These are phyloP conservation scores for Geotrichum macrosporum DNA, from an alignment of 1,139 yeast genomes.

Conservation along the genomic window DNA sequence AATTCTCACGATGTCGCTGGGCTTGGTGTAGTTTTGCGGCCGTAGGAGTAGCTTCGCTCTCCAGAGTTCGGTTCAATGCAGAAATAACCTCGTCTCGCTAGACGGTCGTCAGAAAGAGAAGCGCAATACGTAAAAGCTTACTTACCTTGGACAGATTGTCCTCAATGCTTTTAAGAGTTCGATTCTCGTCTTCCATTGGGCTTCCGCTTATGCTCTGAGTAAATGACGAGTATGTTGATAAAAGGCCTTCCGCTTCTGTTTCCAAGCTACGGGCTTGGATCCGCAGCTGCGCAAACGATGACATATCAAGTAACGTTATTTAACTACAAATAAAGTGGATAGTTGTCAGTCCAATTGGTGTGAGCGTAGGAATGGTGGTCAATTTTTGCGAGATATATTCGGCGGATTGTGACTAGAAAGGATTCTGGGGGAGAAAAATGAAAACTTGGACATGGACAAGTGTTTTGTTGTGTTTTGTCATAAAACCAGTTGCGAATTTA, in stretches of 20 bases:
- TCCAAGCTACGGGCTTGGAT: slow-evolving; percentile 55
- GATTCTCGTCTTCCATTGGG: slow-evolving; percentile 47
- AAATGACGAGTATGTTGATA: slow-evolving; percentile 51
- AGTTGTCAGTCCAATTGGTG: no score
- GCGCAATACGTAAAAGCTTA: not conserved
- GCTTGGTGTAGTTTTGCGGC: slow-evolving; percentile 77
- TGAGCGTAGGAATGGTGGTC: no score
- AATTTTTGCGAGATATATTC: no score
- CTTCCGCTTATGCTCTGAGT: slow-evolving; percentile 50
- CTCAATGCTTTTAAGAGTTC: slow-evolving; percentile 44
- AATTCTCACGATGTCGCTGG: slow-evolving; percentile 72
- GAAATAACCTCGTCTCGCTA: slow-evolving; percentile 44
- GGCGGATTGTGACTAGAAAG: no score
- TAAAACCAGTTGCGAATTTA: no score
- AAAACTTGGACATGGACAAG: no score
- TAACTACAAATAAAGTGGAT: no score
- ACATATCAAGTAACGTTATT: slow-evolving; percentile 9
- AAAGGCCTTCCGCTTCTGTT: slow-evolving; percentile 49
- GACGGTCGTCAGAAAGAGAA: not conserved
- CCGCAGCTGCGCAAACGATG: slow-evolving; percentile 47
- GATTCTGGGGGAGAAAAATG: no score
- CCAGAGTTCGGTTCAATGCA: slow-evolving; percentile 45
- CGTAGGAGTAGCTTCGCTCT: slow-evolving; percentile 56
- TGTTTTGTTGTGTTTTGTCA: no score
- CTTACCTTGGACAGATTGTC: slow-evolving; percentile 37